phyloP scores from a whole-genome alignment of 1,139 yeast genomes.

The Candida anutae region DNA sequence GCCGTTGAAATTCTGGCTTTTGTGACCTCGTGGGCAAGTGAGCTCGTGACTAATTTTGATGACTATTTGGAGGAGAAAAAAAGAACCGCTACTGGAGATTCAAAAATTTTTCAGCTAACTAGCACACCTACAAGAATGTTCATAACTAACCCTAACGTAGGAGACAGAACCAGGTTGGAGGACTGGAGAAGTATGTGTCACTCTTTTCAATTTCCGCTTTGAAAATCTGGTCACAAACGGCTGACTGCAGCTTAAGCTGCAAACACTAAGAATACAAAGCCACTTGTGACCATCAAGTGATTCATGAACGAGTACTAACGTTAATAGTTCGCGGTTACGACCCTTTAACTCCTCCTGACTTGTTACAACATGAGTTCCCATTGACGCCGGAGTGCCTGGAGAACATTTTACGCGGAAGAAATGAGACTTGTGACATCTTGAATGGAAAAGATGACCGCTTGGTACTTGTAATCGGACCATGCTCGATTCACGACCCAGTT shows the following conservation, averaged over 20 bases:
- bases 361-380: constrained; percentile 85
- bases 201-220: too few species aligned
- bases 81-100: too few species aligned
- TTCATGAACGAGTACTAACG: neutral
- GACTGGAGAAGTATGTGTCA: constrained; percentile 73
- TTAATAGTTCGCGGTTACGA: constrained; percentile 58
- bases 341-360: constrained; percentile 90
- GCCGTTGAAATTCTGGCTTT: too few species aligned
- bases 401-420: constrained; percentile 68
- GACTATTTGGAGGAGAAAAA: too few species aligned
- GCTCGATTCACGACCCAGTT: constrained; percentile 90
- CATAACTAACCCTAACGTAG: constrained; percentile 73
- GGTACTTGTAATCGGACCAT: constrained; percentile 86
- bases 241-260: too few species aligned
- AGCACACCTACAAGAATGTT: constrained; percentile 42
- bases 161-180: constrained; percentile 75
- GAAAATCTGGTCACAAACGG: too few species aligned
- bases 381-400: constrained; percentile 52
- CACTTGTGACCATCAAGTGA: too few species aligned
- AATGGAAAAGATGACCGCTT: constrained; percentile 76
- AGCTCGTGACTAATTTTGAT: too few species aligned
- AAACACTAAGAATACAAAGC: too few species aligned
- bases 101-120: neutral
- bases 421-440: constrained; percentile 61
- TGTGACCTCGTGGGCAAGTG: too few species aligned